Evolutionary conservation across 208 protist species (phyloP).

Genomic region (Acanthamoeba castellanii): DNA sequence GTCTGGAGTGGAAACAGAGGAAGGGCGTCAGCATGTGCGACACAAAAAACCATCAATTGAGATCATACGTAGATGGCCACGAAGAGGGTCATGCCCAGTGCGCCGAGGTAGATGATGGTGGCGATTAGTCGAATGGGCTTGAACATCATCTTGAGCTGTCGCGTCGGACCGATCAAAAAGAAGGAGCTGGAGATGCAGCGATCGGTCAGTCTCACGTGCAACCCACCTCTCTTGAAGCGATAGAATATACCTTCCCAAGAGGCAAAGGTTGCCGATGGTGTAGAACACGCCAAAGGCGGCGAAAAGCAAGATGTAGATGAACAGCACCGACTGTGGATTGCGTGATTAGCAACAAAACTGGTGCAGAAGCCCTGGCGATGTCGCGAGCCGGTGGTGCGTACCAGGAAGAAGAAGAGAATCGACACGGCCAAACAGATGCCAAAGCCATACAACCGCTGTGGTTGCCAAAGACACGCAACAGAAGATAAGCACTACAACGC

Average conservation of each 20-base stretch:
- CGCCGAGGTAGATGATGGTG: slow-evolving; percentile 31
- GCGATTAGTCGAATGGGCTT: slow-evolving; percentile 25
- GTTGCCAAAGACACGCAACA: not conserved
- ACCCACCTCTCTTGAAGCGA: not conserved
- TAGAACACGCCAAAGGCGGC: slow-evolving; percentile 44
- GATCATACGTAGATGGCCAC: slow-evolving; percentile 44
- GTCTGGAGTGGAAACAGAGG: not conserved
- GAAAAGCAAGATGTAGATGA: slow-evolving; percentile 12
- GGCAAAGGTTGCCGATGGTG: slow-evolving; percentile 35
- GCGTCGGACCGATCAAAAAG: slow-evolving; percentile 8
- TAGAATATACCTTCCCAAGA: not conserved
- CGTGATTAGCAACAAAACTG: not conserved
- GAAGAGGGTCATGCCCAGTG: slow-evolving; percentile 51
- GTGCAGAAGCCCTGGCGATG: too few relatives aligned
- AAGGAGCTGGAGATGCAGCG: not conserved
- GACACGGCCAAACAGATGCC: slow-evolving; percentile 29
- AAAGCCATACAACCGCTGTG: slow-evolving; percentile 29
- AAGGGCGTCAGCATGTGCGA: not conserved
- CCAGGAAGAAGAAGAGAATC: slow-evolving; percentile 22
- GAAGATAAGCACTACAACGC: not conserved
- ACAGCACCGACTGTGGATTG: slow-evolving; percentile 21
- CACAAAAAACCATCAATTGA: not conserved
- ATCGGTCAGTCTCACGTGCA: not conserved
- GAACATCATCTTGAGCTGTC: slow-evolving; percentile 60
- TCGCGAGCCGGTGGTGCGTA: not conserved